These are phyloP conservation scores for Boletus subparvulus DNA, from an alignment of 768 basidiomycete genomes.

Conservation along the genomic window DNA sequence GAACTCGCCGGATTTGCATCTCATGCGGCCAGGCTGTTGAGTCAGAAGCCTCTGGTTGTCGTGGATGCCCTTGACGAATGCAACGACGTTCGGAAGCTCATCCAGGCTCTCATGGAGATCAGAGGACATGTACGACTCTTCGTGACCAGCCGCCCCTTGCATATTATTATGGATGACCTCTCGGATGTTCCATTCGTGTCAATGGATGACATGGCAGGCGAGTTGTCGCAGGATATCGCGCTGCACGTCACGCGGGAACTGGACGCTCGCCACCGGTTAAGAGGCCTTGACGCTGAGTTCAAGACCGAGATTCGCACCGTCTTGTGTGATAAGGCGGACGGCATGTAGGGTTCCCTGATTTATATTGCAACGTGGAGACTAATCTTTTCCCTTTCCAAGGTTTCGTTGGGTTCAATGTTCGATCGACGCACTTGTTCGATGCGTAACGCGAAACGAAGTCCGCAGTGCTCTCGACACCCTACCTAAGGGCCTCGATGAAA, in stretches of 20 bases:
- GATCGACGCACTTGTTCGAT: neutral
- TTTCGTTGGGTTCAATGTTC: slow-evolving; percentile 6
- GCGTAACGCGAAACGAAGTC: neutral
- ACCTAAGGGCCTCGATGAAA: slow-evolving; percentile 1
- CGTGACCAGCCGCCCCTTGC: neutral
- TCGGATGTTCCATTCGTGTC: neutral
- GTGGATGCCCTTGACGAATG: slow-evolving; percentile 12
- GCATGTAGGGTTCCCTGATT: neutral
- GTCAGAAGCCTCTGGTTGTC: neutral
- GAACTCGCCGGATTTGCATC: neutral
- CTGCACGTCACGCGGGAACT: neutral
- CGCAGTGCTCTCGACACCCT: neutral
- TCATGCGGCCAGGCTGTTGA: neutral
- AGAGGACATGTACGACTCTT: neutral
- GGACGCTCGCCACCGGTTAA: neutral
- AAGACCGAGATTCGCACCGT: neutral
- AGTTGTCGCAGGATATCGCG: neutral
- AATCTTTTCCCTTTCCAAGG: neutral
- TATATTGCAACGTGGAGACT: neutral
- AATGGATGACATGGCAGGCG: neutral
- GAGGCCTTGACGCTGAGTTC: neutral
- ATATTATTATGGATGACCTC: neutral
- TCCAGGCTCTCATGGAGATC: neutral
- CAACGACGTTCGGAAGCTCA: neutral
- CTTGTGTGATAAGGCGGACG: neutral